These are phyloP conservation scores for Aspergillus sp. DNA, from an alignment of 2,329 filamentous ascomycete species.

Conservation along the genomic window DNA sequence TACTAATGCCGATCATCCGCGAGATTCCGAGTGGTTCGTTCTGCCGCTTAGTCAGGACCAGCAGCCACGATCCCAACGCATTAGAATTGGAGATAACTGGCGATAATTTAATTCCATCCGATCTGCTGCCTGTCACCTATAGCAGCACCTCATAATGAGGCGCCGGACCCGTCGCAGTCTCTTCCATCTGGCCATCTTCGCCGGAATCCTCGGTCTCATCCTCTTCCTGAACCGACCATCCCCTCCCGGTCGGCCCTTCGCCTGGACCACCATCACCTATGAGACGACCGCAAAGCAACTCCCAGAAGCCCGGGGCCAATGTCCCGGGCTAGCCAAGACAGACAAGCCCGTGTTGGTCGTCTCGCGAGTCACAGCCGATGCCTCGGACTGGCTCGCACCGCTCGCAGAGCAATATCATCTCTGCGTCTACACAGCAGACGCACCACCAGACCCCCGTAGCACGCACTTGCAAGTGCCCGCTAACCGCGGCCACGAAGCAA, in stretches of 20 bases:
- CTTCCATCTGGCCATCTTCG: slow-evolving; percentile 40
- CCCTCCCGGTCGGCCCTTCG: slow-evolving; percentile 36
- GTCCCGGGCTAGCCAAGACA: slow-evolving; percentile 42
- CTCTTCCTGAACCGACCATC: slow-evolving; percentile 40
- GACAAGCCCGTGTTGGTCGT: slow-evolving; percentile 51
- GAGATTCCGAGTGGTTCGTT: not conserved
- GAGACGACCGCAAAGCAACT: slow-evolving; percentile 37
- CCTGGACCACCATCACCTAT: slow-evolving; percentile 50
- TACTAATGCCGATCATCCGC: not conserved
- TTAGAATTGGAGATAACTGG: not conserved
- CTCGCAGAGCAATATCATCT: slow-evolving; percentile 46
- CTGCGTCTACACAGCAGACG: slow-evolving; percentile 50
- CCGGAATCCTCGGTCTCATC: slow-evolving; percentile 36
- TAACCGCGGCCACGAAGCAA: slow-evolving; percentile 52
- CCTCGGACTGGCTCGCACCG: slow-evolving; percentile 44
- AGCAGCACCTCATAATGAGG: slow-evolving; percentile 9
- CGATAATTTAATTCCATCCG: not conserved
- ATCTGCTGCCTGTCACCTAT: no score
- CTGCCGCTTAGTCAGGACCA: not conserved
- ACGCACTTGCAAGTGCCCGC: slow-evolving; percentile 46
- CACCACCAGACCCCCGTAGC: slow-evolving; percentile 26
- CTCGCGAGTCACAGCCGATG: slow-evolving; percentile 44
- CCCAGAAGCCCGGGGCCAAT: slow-evolving; percentile 43
- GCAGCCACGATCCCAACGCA: not conserved
- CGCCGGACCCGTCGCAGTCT: slow-evolving; percentile 31